Percentiles rank a stretch among this genome's conserved stretches.
Conservation (phyloP, 176 grass and related monocot genomes). For the Coix lacrymajobi region DNA sequence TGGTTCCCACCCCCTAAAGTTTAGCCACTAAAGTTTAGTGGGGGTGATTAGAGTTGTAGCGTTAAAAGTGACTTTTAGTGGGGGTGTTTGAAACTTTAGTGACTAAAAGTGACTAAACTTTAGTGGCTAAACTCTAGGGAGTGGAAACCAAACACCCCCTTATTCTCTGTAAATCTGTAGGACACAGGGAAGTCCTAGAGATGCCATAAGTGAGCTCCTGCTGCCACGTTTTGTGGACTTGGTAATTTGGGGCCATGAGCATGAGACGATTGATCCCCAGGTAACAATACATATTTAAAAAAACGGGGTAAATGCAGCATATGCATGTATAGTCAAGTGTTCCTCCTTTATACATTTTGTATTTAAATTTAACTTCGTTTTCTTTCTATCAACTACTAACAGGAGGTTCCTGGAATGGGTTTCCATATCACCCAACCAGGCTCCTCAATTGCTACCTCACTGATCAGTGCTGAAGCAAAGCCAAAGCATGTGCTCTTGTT, state of each 20-base stretch:
- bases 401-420: slow-evolving; percentile 77
- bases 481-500: slow-evolving; percentile 70
- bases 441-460: slow-evolving; percentile 74
- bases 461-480: slow-evolving; percentile 68
- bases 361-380: slow-evolving; percentile 3
- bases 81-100: no score
- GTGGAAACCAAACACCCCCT: no score
- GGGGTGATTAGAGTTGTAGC: no score
- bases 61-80: no score
- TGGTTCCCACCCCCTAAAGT: no score
- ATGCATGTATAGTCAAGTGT: background rate
- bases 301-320: no score
- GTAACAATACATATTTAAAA: slow-evolving; percentile 25
- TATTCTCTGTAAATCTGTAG: slow-evolving; percentile 28
- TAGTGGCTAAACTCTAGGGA: no score
- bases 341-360: background rate
- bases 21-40: no score
- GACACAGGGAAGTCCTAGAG: slow-evolving; percentile 36
- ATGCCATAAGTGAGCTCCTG: slow-evolving; percentile 60
- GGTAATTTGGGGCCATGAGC: slow-evolving; percentile 87
- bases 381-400: background rate
- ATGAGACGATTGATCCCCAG: slow-evolving; percentile 73
- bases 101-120: no score
- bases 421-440: slow-evolving; percentile 92
- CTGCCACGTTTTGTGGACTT: slow-evolving; percentile 76